Evolutionary conservation across 2,329 filamentous ascomycete species (phyloP).

Genomic region (Cercospora sp.): DNA sequence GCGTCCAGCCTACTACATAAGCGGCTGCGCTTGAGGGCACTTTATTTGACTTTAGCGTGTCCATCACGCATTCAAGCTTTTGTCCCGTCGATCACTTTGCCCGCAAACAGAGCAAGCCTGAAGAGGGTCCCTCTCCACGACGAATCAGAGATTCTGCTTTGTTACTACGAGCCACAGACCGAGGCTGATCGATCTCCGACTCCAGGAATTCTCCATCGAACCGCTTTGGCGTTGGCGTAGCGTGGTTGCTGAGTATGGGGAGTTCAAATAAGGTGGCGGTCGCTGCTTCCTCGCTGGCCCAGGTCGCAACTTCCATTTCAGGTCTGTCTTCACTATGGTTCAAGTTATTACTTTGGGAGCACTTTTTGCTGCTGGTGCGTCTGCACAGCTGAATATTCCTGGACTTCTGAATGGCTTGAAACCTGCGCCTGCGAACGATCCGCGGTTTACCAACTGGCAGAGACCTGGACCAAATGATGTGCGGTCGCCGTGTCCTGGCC

Average conservation of each 20-base stretch:
- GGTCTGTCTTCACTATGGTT: conserved; percentile 6
- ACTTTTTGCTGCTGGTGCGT: conserved; percentile 6
- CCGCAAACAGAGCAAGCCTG: neutral
- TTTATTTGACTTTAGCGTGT: conserved; percentile 3
- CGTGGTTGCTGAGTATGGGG: neutral
- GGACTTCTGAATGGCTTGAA: conserved; percentile 28
- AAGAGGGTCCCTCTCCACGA: neutral
- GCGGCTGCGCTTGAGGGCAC: conserved; percentile 2
- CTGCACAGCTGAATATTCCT: conserved; percentile 20
- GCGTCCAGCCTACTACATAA: conserved; percentile 5
- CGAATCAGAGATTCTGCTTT: conserved; percentile 7
- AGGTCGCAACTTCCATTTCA: neutral
- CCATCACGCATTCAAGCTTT: neutral
- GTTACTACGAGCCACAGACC: neutral
- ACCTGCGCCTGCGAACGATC: conserved; percentile 30
- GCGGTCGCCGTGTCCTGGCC: conserved; percentile 34
- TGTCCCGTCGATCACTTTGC: conserved; percentile 7
- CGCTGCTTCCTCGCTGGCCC: neutral
- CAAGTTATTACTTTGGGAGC: conserved; percentile 2
- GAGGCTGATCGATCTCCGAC: neutral
- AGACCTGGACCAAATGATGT: conserved; percentile 33
- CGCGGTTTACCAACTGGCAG: conserved; percentile 32
- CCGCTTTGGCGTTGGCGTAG: neutral
- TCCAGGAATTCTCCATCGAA: neutral
- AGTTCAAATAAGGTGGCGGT: conserved; percentile 2